Conservation (phyloP, 2,329 filamentous ascomycete genomes). For the Sclerotinia spermophila region DNA sequence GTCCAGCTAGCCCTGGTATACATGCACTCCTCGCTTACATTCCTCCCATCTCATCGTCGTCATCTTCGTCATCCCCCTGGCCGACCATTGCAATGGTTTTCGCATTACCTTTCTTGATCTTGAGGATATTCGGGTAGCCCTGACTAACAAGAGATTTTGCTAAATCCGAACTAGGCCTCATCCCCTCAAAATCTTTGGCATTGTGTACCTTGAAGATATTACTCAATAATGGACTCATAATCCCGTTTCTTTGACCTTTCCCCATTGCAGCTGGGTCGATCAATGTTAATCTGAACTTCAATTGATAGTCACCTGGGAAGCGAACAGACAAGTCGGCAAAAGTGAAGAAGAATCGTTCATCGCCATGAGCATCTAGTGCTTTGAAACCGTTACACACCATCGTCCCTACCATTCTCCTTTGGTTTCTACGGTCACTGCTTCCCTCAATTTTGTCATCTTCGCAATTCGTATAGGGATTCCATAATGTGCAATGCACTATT, state of each 20-base stretch:
- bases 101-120: slow-evolving; percentile 82
- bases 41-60: slow-evolving; percentile 28
- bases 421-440: slow-evolving; percentile 59
- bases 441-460: slow-evolving; percentile 69
- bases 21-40: neutral
- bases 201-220: slow-evolving; percentile 75
- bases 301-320: slow-evolving; percentile 69
- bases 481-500: slow-evolving; percentile 70
- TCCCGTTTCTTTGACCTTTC: slow-evolving; percentile 40
- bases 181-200: slow-evolving; percentile 82
- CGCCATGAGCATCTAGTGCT: slow-evolving; percentile 67
- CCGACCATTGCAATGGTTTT: slow-evolving; percentile 42
- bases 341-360: slow-evolving; percentile 79
- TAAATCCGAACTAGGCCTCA: slow-evolving; percentile 71
- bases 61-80: slow-evolving; percentile 34
- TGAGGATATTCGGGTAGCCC: slow-evolving; percentile 66
- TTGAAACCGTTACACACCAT: slow-evolving; percentile 74
- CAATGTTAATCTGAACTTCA: slow-evolving; percentile 70
- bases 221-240: slow-evolving; percentile 50
- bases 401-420: slow-evolving; percentile 75
- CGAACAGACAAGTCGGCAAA: slow-evolving; percentile 80
- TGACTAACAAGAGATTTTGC: slow-evolving; percentile 74
- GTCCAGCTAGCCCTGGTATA: neutral
- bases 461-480: slow-evolving; percentile 61
- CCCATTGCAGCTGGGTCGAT: slow-evolving; percentile 49